A percentile compares a stretch with the other conserved stretches of the same genome.
phyloP scores from a whole-genome alignment of 257 asterid species.

The Oldenlandia corymbosa region DNA sequence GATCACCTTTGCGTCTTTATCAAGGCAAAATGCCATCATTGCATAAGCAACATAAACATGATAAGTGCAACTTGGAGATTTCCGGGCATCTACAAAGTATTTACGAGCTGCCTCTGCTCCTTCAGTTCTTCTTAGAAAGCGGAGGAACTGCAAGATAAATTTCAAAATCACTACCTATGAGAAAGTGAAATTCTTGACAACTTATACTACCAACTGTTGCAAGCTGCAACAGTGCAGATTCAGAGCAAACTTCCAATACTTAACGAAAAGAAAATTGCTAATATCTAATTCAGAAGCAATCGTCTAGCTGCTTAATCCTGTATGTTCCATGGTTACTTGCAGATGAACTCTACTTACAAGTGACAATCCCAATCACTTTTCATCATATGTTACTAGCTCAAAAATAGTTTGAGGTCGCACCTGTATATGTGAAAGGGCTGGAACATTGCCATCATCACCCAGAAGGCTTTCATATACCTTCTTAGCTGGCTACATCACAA shows the following conservation, averaged over 20 bases:
- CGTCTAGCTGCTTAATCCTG: too few species aligned
- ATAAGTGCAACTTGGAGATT: conserved; percentile 92
- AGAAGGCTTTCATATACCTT: conserved; percentile 76
- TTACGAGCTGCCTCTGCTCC: conserved; percentile 96
- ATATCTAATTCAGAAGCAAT: too few species aligned
- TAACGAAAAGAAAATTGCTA: background rate
- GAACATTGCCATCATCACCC: conserved; percentile 72
- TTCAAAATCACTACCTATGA: background rate
- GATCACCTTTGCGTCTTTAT: conserved; percentile 93
- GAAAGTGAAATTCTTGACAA: background rate
- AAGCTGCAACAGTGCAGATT: background rate
- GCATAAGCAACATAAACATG: conserved; percentile 98
- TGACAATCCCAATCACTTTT: background rate
- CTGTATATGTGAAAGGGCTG: conserved; percentile 91
- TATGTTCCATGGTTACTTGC: too few species aligned
- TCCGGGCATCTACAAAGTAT: conserved; percentile 83
- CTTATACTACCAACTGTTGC: background rate
- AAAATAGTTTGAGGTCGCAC: conserved; percentile 25
- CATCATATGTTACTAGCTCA: background rate
- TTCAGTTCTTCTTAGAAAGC: conserved; percentile 91
- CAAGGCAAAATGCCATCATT: conserved; percentile 93
- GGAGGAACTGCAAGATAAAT: conserved; percentile 50
- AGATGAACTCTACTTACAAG: background rate
- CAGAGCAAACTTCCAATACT: background rate
- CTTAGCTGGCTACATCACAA: conserved; percentile 67